Base-by-base conservation (phyloP, 2,329 filamentous ascomycete species). In the Coleophoma eucalyptorum region DNA sequence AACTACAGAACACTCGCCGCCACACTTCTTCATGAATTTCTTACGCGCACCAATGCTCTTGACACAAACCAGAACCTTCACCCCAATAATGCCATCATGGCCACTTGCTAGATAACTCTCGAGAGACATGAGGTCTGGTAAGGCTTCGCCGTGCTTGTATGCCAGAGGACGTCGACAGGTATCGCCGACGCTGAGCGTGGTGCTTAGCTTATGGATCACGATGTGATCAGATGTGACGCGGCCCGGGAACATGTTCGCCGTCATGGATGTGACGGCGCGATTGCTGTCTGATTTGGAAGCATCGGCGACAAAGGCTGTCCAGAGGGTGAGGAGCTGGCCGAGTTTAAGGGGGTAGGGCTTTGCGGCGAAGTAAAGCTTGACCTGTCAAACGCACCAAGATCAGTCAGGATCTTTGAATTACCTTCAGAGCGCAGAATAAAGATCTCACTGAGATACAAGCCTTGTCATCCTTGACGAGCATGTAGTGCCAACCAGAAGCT, bases 241-340 rank as follows among this genome's bases (percentile, higher is more conserved):
- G 38, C 80, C 78, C 0, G 80, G 81, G 48, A 82, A 83, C 31
- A 86, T 72, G n/a, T 75, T 78, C 0, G 77, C 76, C 1, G 72
- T 71, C 37, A 77, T 77, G 46, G 65, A 69, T 0, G 69, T 67
- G 13, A 70, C 65, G 26, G 26, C 26, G 26, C 10, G 26, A 4
- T 57, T 58, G 0, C 38, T 40, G 44, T 76, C 66, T 2, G 73
- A 71, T 48, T 78, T 79, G 38, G 70, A 69, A 0, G 70, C 68
- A 13, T 71, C 65, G 12, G 74, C 73, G 42, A 83, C 69, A 54
- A 81, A 80, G 7, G 74, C 74, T 1, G 80, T 75, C 78, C 78
- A 84, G 8, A 84, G 63, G 0, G 76, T 77, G 15, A 84, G 67
- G 1, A 83, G 70, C 35, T 76, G 74, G 3, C 81, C 80, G 2